These are phyloP conservation scores for Firmiana major DNA, from an alignment of 345 rosid genomes.

Conservation along the genomic window DNA sequence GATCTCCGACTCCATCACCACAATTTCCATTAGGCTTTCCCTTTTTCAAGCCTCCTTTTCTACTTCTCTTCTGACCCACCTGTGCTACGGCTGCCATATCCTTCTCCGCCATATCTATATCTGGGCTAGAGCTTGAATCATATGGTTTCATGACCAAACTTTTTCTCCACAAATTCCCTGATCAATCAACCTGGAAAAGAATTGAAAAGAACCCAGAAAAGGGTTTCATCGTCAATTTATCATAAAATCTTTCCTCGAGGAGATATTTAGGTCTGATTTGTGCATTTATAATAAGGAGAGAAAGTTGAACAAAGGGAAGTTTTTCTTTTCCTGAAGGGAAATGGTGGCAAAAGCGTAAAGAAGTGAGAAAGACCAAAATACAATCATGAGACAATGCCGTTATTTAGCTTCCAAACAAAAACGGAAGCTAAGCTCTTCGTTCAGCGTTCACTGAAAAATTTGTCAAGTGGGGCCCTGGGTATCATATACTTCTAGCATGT, in stretches of 20 bases:
- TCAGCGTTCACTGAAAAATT: background rate
- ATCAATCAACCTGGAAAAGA: background rate
- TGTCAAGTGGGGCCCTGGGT: background rate
- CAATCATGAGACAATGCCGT: constrained; percentile 17
- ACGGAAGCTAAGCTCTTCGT: constrained; percentile 6
- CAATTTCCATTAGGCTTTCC: background rate
- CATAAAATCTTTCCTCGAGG: background rate
- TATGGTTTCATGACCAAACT: background rate
- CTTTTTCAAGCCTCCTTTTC: constrained; percentile 11
- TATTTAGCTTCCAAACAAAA: constrained; percentile 7
- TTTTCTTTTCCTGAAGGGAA: background rate
- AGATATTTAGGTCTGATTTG: background rate
- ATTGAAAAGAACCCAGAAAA: background rate
- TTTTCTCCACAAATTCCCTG: background rate
- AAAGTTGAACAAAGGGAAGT: background rate
- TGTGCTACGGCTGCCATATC: constrained; percentile 2
- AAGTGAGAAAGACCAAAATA: background rate
- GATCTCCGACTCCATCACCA: constrained; percentile 17
- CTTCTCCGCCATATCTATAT: background rate
- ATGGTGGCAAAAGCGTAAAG: background rate
- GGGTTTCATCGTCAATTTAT: background rate
- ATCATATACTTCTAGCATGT: background rate
- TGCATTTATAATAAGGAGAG: background rate
- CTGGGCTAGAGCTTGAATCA: background rate
- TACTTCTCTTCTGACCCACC: constrained; percentile 26